These are phyloP conservation scores for Corchorus capsularis DNA, from an alignment of 345 rosid genomes.

Conservation along the genomic window DNA sequence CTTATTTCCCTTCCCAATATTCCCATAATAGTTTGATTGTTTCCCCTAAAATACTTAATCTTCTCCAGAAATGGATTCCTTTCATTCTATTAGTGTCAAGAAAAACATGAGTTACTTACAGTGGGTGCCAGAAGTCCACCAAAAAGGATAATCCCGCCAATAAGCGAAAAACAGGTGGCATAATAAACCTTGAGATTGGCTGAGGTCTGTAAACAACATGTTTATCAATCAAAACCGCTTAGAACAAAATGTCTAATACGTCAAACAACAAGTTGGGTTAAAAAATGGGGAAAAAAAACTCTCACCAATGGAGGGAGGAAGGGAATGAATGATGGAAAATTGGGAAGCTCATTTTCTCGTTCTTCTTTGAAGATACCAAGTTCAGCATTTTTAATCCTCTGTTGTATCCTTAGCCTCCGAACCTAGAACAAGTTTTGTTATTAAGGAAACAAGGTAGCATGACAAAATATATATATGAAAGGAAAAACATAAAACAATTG, in stretches of 20 bases:
- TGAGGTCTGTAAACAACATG: conserved; percentile 56
- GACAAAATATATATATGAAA: neutral
- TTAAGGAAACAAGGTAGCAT: neutral
- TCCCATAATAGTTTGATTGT: no score
- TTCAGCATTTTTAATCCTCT: conserved; percentile 73
- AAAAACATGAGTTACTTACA: conserved; percentile 40
- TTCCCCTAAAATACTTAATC: neutral
- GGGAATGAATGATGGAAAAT: conserved; percentile 95
- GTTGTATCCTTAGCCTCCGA: conserved; percentile 92
- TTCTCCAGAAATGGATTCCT: neutral
- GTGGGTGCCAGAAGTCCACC: conserved; percentile 93
- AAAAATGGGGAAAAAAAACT: neutral
- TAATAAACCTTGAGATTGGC: conserved; percentile 80
- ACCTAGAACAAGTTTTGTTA: conserved; percentile 44
- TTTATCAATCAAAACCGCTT: conserved; percentile 13
- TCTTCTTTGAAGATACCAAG: conserved; percentile 58
- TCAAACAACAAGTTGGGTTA: neutral
- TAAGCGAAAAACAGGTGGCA: conserved; percentile 86
- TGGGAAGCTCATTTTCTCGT: conserved; percentile 79
- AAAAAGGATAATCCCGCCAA: conserved; percentile 80
- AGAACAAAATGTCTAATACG: conserved; percentile 2
- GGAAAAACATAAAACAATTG: neutral
- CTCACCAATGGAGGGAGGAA: conserved; percentile 94
- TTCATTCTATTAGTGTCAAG: neutral
- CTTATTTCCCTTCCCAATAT: neutral